These are phyloP conservation scores for Cymbopogon flexuosus DNA, from an alignment of 202 grass and related monocot species.

Conservation along the genomic window DNA sequence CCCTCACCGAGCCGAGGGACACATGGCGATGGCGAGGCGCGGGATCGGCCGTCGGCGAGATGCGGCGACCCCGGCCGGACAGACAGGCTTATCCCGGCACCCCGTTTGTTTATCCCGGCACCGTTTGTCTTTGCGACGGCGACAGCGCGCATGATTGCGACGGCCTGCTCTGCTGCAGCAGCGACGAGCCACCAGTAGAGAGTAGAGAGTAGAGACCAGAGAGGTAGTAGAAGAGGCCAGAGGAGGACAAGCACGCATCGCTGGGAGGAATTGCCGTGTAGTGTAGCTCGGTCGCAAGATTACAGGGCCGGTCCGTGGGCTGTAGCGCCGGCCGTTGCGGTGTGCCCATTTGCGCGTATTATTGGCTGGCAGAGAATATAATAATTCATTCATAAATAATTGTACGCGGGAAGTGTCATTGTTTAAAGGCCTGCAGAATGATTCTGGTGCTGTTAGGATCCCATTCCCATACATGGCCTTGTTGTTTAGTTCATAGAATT, in stretches of 20 bases:
- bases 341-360: not conserved
- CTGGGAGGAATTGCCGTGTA: conserved; percentile 28
- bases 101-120: not conserved
- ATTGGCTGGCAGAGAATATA: not conserved
- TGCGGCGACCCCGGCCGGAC: not conserved
- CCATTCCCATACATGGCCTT: not conserved
- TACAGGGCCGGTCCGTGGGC: not conserved
- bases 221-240: not conserved
- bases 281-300: not conserved
- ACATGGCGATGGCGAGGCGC: not conserved
- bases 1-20: not conserved
- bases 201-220: too few species aligned
- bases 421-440: not conserved
- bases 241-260: conserved; percentile 12
- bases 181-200: not conserved
- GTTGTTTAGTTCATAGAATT: too few species aligned
- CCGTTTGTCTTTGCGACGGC: not conserved
- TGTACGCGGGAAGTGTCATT: not conserved
- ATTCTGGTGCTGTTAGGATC: not conserved
- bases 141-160: conserved; percentile 21
- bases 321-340: not conserved
- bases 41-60: not conserved
- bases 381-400: not conserved
- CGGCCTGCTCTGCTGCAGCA: not conserved
- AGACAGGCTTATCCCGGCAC: too few species aligned